Base-by-base conservation (phyloP, 441 rosid species). In the Adansonia grandidieri region DNA sequence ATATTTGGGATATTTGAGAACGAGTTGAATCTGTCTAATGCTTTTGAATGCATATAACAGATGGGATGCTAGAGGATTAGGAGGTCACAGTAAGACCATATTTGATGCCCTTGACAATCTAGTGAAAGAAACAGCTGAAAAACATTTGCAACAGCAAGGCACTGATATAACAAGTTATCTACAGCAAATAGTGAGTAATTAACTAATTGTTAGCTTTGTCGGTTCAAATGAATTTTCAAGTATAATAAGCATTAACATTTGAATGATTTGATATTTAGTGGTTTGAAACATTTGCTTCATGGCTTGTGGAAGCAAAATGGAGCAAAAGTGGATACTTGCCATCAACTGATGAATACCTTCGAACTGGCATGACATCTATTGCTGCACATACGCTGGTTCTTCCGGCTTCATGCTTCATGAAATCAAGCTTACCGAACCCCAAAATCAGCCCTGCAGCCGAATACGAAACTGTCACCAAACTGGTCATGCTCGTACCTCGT, bases 241-340 rank as follows among this genome's bases (percentile, higher is more conserved):
- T 60, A 20, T 6, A 42, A 58, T 58, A 1, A 1, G 28, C 9
- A 22, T 22, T 32, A 60, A 70, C 40, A 24, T 70, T 70, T 50
- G 60, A 24, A 37, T 37, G 5, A 37, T 37, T 37, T 37, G 40
- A 4, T 37, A 37, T 78, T 77, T 48, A 92, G 97, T 92, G 97
- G 97, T 20, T 65, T 17, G 93, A 91, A 75, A 88, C 97, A 74
- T 92, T 91, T 78, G 85, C 68, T 20, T 77, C 93, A 17, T 91
- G 91, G 97, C 85, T 87, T 24, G 56, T 22, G 48, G 97, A 92
- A 87, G 88, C 95, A 2, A 77, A 75, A 66, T 89, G 93, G 91
- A 86, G 89, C 80, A 84, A 28, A 82, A 84, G 74, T 45, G 82
- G 85, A 58, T 22, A 62, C 40, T 56, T 78, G 19, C 84, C 89